phyloP scores from a whole-genome alignment of 1,284 basidiomycete species.

The Ganoderma boninense region DNA sequence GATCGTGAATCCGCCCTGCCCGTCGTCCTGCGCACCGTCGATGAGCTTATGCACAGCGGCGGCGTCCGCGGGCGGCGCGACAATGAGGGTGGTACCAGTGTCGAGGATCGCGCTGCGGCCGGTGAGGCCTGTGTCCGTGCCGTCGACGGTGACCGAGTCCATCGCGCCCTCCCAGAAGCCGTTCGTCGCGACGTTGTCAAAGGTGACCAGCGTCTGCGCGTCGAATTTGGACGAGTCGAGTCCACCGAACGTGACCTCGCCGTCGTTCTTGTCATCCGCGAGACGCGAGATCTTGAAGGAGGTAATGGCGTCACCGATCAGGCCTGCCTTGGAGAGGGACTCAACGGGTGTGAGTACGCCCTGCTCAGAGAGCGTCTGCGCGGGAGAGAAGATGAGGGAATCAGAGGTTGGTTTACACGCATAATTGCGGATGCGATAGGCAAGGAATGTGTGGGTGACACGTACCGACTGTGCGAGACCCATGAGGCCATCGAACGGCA shows the following conservation, averaged over 20 bases:
- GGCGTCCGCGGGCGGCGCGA: conserved; percentile 69
- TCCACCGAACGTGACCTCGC: conserved; percentile 84
- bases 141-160: conserved; percentile 66
- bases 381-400: background rate
- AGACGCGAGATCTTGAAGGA: conserved; percentile 86
- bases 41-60: conserved; percentile 65
- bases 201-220: conserved; percentile 57
- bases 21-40: conserved; percentile 65
- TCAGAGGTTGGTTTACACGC: background rate
- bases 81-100: conserved; percentile 79
- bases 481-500: conserved; percentile 86
- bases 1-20: conserved; percentile 76
- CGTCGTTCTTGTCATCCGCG: conserved; percentile 78
- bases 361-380: conserved; percentile 71
- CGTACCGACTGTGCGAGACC: conserved; percentile 78
- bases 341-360: conserved; percentile 78
- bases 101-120: conserved; percentile 81
- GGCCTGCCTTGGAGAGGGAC: conserved; percentile 65
- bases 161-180: conserved; percentile 86
- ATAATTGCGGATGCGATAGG: background rate
- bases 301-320: conserved; percentile 75
- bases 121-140: conserved; percentile 57
- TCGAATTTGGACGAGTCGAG: conserved; percentile 79
- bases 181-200: conserved; percentile 64
- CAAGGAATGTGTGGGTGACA: conserved; percentile 17